Evolutionary conservation across 768 basidiomycete species (phyloP), one percentile per base, ranked within the genome.

Genomic region (Suillus weaverae): DNA sequence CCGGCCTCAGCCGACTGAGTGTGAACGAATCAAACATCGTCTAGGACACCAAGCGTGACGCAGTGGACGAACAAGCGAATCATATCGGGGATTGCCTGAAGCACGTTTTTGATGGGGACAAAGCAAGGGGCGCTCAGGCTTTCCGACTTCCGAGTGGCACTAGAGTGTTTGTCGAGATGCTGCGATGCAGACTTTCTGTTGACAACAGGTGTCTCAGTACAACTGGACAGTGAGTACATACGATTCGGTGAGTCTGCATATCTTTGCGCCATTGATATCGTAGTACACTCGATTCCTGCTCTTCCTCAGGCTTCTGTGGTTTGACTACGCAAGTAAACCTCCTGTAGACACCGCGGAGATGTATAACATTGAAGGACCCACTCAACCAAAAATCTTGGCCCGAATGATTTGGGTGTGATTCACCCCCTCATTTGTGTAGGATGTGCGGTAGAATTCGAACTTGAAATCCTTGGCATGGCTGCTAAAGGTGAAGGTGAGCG

Each of bases 351-450:
- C n/a, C n/a, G n/a, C 22, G 46, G 41, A 38, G 6, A 26, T 43
- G 35, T 32, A 43, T 33, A 57, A 60, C 14, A n/a, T 60, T 35
- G 53, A 14, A 10, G 33, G 43, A 14, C 30, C 20, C n/a, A 53
- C 43, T 22, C 77, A 81, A 33, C 84, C 83, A 6, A 71, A 79
- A 61, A 85, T 89, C 84, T 70, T 88, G 9, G 79, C 76, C 66
- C 80, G 86, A n/a, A n/a, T n/a, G n/a, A n/a, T n/a, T n/a, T n/a
- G 4, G 84, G 84, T 5, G 70, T 89, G 20, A 41, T 88, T 5
- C 88, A 89, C 67, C 84, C 86, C 0, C 48, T 87, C 57, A 88
- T 89, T 44, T 84, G 87, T 70, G 65, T 76, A 4, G 86, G 85
- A 9, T 82, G 83, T 72, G 87, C 85, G 5, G 69, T 80, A 3